Conservation (phyloP, 495 filamentous ascomycete species). For the Neohortaea acidophila region DNA sequence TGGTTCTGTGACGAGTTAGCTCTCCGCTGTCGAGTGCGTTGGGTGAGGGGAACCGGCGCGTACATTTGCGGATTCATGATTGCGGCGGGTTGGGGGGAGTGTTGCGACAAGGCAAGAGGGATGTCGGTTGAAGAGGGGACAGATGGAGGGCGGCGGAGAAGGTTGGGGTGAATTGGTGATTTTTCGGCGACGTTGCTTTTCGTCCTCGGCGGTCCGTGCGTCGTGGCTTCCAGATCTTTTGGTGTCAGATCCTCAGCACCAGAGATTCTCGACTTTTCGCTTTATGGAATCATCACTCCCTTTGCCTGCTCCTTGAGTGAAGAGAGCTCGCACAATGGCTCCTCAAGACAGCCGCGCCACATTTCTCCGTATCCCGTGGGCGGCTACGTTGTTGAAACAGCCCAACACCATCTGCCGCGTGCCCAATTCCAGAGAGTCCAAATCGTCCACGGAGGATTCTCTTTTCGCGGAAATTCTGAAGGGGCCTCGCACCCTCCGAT, state of each 20-base stretch:
- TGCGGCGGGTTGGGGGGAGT: slow-evolving; percentile 1
- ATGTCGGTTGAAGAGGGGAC: too few species aligned
- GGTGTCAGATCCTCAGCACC: too few species aligned
- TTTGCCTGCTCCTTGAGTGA: too few species aligned
- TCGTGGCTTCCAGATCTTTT: too few species aligned
- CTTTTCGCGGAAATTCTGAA: slow-evolving; percentile 43
- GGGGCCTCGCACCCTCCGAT: slow-evolving; percentile 33
- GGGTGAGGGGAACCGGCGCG: neutral
- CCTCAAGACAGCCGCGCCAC: slow-evolving; percentile 7
- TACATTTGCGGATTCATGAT: slow-evolving; percentile 18
- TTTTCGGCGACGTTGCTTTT: too few species aligned
- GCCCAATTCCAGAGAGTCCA: slow-evolving; percentile 28
- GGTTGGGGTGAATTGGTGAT: too few species aligned
- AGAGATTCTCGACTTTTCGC: too few species aligned
- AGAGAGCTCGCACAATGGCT: slow-evolving; percentile 11
- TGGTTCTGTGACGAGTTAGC: slow-evolving; percentile 18
- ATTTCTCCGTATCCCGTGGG: slow-evolving; percentile 14
- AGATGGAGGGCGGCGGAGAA: too few species aligned
- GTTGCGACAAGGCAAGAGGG: too few species aligned
- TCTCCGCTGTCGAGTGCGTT: slow-evolving; percentile 1
- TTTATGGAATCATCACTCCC: too few species aligned
- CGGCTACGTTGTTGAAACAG: slow-evolving; percentile 4
- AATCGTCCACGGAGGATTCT: slow-evolving; percentile 34
- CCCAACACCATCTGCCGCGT: slow-evolving; percentile 21
- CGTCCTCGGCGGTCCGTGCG: too few species aligned